These are phyloP conservation scores for Backusella tarrabulga DNA, from an alignment of 192 early-diverging fungal genomes.

Conservation along the genomic window DNA sequence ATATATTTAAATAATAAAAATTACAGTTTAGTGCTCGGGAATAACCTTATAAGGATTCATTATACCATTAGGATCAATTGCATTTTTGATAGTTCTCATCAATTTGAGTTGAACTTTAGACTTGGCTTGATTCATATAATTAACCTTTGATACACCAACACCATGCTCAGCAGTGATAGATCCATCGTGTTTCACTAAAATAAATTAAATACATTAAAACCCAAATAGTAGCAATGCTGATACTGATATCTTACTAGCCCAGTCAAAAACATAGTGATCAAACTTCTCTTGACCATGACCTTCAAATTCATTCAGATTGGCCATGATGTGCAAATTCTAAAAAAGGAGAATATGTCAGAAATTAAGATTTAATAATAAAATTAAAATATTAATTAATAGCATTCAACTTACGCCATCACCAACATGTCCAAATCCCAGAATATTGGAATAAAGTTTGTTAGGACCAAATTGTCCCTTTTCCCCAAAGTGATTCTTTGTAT, in stretches of 20 bases:
- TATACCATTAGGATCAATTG: slow-evolving; percentile 93
- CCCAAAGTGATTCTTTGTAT: slow-evolving; percentile 64
- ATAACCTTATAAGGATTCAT: slow-evolving; percentile 86
- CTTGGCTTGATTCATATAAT: slow-evolving; percentile 81
- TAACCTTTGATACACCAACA: slow-evolving; percentile 75
- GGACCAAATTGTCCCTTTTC: slow-evolving; percentile 52
- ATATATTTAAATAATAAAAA: slow-evolving; percentile 8
- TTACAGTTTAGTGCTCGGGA: slow-evolving; percentile 23
- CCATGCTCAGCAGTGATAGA: slow-evolving; percentile 41
- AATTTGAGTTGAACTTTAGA: slow-evolving; percentile 69
- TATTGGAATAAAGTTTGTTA: slow-evolving; percentile 51
- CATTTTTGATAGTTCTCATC: slow-evolving; percentile 83
- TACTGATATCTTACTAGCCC: slow-evolving; percentile 55
- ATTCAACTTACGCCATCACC: slow-evolving; percentile 74
- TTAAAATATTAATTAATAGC: not conserved
- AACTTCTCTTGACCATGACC: slow-evolving; percentile 62
- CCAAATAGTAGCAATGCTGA: not conserved
- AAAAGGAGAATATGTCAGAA: slow-evolving; percentile 12
- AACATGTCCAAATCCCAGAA: slow-evolving; percentile 94
- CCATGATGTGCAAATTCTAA: slow-evolving; percentile 89
- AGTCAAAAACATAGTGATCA: slow-evolving; percentile 90
- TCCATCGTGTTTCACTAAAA: slow-evolving; percentile 34
- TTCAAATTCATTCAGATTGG: slow-evolving; percentile 66
- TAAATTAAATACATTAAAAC: not conserved
- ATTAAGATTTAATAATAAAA: not conserved